A percentile compares a stretch with the other conserved stretches of the same genome.
Conservation (phyloP, 179 eudicot genomes). For the Drosera spatulata region DNA sequence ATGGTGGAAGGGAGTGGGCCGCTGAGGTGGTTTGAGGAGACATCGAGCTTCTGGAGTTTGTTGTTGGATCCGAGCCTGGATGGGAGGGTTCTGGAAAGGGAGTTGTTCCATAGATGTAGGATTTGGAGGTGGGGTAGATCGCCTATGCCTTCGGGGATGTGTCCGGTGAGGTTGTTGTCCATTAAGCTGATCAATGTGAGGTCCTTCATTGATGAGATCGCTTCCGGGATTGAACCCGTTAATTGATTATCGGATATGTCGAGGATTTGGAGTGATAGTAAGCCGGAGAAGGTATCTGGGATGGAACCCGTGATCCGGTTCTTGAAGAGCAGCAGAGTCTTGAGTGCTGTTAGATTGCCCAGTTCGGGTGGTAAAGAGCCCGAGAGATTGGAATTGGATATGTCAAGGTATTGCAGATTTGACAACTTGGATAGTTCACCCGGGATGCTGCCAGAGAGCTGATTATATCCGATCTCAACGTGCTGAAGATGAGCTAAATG, state of each 20-base stretch:
- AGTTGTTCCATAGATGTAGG: conserved; percentile 67
- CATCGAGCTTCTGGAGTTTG: conserved; percentile 52
- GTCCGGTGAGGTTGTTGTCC: conserved; percentile 50
- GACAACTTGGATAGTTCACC: conserved; percentile 29
- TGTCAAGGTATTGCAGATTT: conserved; percentile 46
- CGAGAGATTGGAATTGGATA: conserved; percentile 42
- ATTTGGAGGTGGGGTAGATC: conserved; percentile 42
- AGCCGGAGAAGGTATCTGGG: conserved; percentile 36
- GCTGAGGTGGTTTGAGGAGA: conserved; percentile 57
- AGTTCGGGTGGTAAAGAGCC: conserved; percentile 49
- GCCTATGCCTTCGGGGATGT: conserved; percentile 54
- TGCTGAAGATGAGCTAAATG: conserved; percentile 27
- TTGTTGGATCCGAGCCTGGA: conserved; percentile 46
- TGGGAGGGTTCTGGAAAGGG: conserved; percentile 59
- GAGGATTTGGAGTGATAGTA: conserved; percentile 28
- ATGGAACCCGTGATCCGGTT: conserved; percentile 49
- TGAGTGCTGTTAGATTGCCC: conserved; percentile 38
- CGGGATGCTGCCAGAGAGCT: conserved; percentile 37
- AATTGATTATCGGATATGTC: conserved; percentile 64
- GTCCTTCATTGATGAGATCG: conserved; percentile 33
- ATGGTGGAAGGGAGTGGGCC: conserved; percentile 59
- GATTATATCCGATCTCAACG: conserved; percentile 70
- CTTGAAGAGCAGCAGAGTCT: conserved; percentile 38
- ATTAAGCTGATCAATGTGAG: conserved; percentile 35
- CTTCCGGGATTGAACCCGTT: conserved; percentile 52